These are phyloP conservation scores for Sporobolus alterniflorus DNA, from an alignment of 202 grass and related monocot genomes.

Conservation along the genomic window DNA sequence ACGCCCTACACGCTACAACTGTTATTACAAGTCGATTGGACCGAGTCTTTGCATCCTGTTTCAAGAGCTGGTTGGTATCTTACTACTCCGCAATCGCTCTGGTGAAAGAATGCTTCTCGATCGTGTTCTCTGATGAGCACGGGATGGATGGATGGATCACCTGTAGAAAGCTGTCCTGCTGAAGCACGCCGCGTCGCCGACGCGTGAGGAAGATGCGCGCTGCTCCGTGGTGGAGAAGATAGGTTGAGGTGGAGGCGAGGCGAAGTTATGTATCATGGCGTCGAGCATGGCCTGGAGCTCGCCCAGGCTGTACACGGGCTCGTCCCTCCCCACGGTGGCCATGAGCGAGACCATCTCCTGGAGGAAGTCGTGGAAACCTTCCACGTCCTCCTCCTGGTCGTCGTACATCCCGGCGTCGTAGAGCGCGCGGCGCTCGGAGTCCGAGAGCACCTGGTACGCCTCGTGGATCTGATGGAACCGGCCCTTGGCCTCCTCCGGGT, in stretches of 20 bases:
- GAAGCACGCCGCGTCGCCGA: conserved; percentile 39
- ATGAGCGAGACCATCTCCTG: conserved; percentile 88
- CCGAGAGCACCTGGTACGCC: conserved; percentile 81
- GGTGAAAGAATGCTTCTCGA: no score
- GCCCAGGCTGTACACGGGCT: conserved; percentile 52
- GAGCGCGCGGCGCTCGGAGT: conserved; percentile 65
- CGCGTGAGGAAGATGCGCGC: conserved; percentile 19
- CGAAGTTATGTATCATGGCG: conserved; percentile 65
- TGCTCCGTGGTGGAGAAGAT: conserved; percentile 19
- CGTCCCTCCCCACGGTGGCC: conserved; percentile 63
- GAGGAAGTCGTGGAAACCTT: conserved; percentile 88
- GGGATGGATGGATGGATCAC: background rate
- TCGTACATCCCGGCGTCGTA: conserved; percentile 76
- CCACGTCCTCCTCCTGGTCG: conserved; percentile 64
- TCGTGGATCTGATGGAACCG: conserved; percentile 77
- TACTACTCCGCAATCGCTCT: no score
- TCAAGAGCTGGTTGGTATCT: no score
- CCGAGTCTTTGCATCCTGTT: no score
- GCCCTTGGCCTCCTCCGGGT: conserved; percentile 62
- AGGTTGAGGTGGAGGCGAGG: background rate
- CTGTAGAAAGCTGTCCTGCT: conserved; percentile 39
- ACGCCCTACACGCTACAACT: no score
- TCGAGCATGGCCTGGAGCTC: conserved; percentile 76
- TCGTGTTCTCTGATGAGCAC: no score
- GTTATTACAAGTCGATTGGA: no score